Evolutionary conservation across 352 stramenopile species (phyloP).

Genomic region (Pythium dissimile): DNA sequence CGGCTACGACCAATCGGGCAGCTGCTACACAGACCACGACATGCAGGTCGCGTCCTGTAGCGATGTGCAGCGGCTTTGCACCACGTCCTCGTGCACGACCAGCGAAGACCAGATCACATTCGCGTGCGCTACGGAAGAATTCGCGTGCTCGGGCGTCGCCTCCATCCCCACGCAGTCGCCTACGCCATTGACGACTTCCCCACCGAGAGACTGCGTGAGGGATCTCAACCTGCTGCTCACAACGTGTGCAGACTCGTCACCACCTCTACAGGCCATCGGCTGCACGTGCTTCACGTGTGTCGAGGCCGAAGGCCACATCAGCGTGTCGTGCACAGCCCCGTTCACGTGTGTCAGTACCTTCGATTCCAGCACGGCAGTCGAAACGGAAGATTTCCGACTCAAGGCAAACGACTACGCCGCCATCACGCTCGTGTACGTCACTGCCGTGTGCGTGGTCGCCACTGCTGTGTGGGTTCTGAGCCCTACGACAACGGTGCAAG

Average conservation of each 20-base stretch:
- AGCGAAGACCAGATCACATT: neutral
- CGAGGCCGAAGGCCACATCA: neutral
- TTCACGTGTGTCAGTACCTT: neutral
- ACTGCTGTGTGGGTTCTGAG: neutral
- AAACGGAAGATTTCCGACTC: neutral
- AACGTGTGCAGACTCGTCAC: neutral
- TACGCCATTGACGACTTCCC: neutral
- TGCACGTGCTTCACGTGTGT: neutral
- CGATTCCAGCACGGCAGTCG: neutral
- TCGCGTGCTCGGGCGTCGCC: neutral
- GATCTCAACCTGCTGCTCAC: neutral
- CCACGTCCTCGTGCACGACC: neutral
- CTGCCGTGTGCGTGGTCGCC: neutral
- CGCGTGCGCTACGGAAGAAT: neutral
- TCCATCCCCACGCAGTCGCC: neutral
- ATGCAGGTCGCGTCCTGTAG: neutral
- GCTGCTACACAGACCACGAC: neutral
- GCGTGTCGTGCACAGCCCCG: neutral
- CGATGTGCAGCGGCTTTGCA: neutral
- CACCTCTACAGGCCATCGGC: neutral
- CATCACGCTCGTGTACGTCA: neutral
- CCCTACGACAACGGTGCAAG: neutral
- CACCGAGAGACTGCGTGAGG: neutral
- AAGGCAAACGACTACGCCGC: neutral
- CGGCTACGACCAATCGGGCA: neutral